Evolutionary conservation across 163 green algal species (phyloP).

Genomic region (Scenedesmus sp.): DNA sequence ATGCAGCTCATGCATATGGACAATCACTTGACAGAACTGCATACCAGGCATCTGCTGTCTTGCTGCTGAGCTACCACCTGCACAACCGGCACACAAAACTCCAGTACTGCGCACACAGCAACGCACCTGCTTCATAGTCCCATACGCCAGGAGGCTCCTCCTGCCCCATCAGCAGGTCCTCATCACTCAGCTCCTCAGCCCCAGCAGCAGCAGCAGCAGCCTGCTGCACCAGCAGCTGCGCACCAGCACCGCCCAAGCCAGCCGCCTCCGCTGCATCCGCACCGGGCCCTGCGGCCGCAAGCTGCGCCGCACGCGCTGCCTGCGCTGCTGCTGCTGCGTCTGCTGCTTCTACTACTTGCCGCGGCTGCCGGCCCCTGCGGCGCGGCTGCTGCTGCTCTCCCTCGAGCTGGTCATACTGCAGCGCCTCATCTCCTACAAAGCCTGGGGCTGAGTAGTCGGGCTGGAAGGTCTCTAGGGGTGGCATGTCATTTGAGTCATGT

Average conservation of each 20-base stretch:
- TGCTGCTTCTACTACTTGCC: neutral
- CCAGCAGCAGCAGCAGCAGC: conserved; percentile 2
- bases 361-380: neutral
- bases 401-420: neutral
- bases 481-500: conserved; percentile 20
- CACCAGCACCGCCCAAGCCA: neutral
- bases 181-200: conserved; percentile 9
- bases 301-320: neutral
- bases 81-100: neutral
- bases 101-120: neutral
- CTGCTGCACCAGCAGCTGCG: conserved; percentile 16
- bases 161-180: neutral
- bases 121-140: conserved; percentile 49
- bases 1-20: neutral
- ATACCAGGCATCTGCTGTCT: no score
- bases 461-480: neutral
- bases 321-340: conserved; percentile 1
- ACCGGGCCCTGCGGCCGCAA: neutral
- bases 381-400: neutral
- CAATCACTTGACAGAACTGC: no score
- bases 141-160: conserved; percentile 41
- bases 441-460: neutral
- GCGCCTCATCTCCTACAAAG: conserved; percentile 33
- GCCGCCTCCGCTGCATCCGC: conserved; percentile 2
- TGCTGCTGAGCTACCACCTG: neutral